Evolutionary conservation across 2,329 filamentous ascomycete genomes (phyloP), one percentile per base, ranked within the genome.

Genomic region (Exophiala aquamarina): DNA sequence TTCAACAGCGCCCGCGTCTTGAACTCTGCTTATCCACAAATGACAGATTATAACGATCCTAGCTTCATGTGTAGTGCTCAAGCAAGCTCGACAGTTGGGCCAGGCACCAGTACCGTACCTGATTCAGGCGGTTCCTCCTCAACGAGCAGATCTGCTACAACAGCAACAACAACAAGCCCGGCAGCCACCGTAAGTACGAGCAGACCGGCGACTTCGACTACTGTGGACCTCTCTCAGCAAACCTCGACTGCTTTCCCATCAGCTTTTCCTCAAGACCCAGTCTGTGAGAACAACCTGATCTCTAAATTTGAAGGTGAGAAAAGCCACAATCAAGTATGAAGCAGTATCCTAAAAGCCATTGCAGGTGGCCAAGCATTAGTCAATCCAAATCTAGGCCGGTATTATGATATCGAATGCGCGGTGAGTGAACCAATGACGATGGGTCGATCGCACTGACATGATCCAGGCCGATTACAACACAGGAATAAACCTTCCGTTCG

Each of bases 31-130:
- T 52, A 55, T 37, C 49, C 45, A 9, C 35, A 23, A 14, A 50
- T 52, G 45, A 47, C 49, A 4, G 51, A 54, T 33, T 54, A 54
- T 29, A 36, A 14, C 20, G 32, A 50, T 32, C 38, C 47, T 15
- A 50, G 21, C 23, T 50, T 50, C 37, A 14, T 46, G 13, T 50
- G 47, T 42, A 11, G 6, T 14, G 31, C 15, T 19, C 13, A 9
- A 19, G 14, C 14, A n/a, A 43, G 28, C 4, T 33, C 40, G 8
- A 32, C n/a, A 8, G 21, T 21, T 21, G 20, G 4, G 26, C 6
- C 23, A 26, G 23, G 23, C 23, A 26, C 23, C 6, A 26, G 23
- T 11, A 6, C 23, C 6, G 37, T 23, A 14, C 19, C 42, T 15
- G 15, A n/a, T n/a, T n/a, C n/a, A n/a, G n/a, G n/a, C n/a, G n/a